These are phyloP conservation scores for Boletus reticulatus DNA, from an alignment of 768 basidiomycete species.

Conservation along the genomic window DNA sequence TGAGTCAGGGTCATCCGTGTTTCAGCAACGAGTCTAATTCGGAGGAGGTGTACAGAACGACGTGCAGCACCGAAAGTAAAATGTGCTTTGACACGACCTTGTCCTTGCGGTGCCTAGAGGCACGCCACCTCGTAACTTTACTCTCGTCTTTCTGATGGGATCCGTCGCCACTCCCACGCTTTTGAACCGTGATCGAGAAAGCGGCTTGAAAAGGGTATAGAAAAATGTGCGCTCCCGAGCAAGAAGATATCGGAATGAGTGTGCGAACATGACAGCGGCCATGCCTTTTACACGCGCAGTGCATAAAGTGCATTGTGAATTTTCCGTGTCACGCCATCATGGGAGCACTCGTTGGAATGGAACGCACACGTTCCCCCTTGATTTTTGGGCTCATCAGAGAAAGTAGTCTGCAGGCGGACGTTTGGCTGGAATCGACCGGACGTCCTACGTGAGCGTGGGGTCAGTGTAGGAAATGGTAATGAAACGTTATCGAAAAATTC, in stretches of 20 bases:
- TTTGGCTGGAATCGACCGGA: slow-evolving; percentile 78
- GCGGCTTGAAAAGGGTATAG: slow-evolving; percentile 3
- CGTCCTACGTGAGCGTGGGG: slow-evolving; percentile 49
- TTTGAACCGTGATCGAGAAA: slow-evolving; percentile 9
- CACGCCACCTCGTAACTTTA: slow-evolving; percentile 18
- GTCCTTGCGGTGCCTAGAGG: slow-evolving; percentile 32
- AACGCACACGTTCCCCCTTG: slow-evolving; percentile 7
- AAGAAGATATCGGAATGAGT: slow-evolving; percentile 16
- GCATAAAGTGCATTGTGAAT: slow-evolving; percentile 10
- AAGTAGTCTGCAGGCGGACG: slow-evolving; percentile 88
- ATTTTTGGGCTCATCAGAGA: slow-evolving; percentile 41
- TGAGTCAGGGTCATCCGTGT: slow-evolving; percentile 9
- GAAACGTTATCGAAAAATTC: slow-evolving; percentile 3
- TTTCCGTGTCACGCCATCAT: slow-evolving; percentile 18
- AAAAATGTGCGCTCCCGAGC: slow-evolving; percentile 22
- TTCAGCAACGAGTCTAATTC: slow-evolving; percentile 4
- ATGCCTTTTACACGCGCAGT: slow-evolving; percentile 29
- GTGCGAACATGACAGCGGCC: slow-evolving; percentile 19
- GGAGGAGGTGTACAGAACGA: neutral
- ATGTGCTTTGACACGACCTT: slow-evolving; percentile 10
- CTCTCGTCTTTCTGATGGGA: slow-evolving; percentile 18
- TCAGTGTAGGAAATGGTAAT: slow-evolving; percentile 3
- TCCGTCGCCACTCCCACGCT: slow-evolving; percentile 19
- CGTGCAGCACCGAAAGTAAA: neutral
- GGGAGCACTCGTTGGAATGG: slow-evolving; percentile 13